Base-by-base conservation (phyloP, 352 stramenopile genomes). In the Globisporangium carolinianum region DNA sequence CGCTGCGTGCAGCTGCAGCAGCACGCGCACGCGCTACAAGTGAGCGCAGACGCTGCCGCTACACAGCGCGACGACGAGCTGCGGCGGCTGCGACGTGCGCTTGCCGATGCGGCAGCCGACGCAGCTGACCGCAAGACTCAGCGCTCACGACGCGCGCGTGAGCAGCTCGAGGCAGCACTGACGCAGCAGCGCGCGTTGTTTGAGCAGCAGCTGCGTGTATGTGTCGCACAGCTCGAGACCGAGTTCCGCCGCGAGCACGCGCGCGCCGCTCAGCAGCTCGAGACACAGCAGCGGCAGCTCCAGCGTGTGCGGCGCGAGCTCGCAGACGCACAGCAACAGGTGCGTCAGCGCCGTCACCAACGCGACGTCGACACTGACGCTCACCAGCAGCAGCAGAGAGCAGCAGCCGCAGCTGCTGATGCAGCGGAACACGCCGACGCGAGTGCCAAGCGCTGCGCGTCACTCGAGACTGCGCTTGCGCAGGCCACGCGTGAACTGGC, bases 191-290 rank as follows among this genome's bases (percentile, higher is more conserved):
- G 87, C 59, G 71, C 76, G 39, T 43, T 87, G 11, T 87, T 75
- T 38, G 68, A 82, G 14, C 66, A 81, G 35, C 76, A 85, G 24
- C 65, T 86, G 0, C 67, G 86, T 53, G 68, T 72, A 0, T 79
- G 74, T 8, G 57, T 87, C 36, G 59, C 82, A 15, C 76, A 89
- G 53, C 51, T 89, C 5, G 80, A 91, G 58, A 79, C 86, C 69
- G 80, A 91, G 51, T 91, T 90, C 36, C 77, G 80, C 15, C 77
- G 75, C 32, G 78, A 90, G 41, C 67, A 85, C 46, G 67, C 84
- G 7, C 18, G 60, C 75, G 14, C 64, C 65, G 1, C 51, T 53
- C 6, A 69, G 77, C 11, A 85, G 38, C 62, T 83, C 18, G 69
- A 86, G 37, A 4, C 59, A 0, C 39, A 73, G 6, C 75, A 87